Base-by-base conservation (phyloP, 192 early-diverging fungal genomes). In the Chytriomyces sp. region DNA sequence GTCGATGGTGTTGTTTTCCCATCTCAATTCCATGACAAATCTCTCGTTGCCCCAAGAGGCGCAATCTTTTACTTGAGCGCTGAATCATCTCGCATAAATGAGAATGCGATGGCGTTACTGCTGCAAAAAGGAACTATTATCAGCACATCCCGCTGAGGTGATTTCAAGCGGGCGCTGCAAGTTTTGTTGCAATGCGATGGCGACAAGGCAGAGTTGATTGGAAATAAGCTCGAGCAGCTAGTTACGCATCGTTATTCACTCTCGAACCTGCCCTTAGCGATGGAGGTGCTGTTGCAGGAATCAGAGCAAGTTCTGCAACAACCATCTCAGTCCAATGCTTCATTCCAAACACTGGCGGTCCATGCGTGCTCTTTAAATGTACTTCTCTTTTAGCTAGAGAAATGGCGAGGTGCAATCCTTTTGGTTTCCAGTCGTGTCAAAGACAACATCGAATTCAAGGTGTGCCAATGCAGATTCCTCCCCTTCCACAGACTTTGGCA, bases 251-350 rank as follows among this genome's bases (percentile, higher is more conserved):
- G 28, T 35, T 35, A 35, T 35, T 35, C 28, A 35, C 28, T 35
- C 28, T 35, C 28, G 28, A 2, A 35, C 28, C 28, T 35, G 28
- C 28, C 28, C 28, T 35, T 35, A 2, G 28, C 28, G 28, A 35
- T 35, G 28, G 28, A 35, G 2, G 28, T 35, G 28, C 28, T 35
- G 28, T 35, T 35, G 28, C 28, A n/a, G 69, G 69, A 7, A 78
- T 18, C 13, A 78, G 9, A 35, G 72, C 45, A 18, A 78, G 57
- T 78, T 78, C 77, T 49, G 45, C 75, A 20, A 78, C 77, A 16
- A 78, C 77, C 77, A 78, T 67, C 72, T 78, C 77, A 43, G 77
- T 78, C 60, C 45, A 76, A 23, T 75, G 77, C 18, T 44, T 75
- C 57, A 78, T 23, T 7, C 77, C 77, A 44, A 71, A 61, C 59